Evolutionary conservation across 2,329 filamentous ascomycete genomes (phyloP), one percentile per base, ranked within the genome.

Genomic region (Trichoderma sp.): DNA sequence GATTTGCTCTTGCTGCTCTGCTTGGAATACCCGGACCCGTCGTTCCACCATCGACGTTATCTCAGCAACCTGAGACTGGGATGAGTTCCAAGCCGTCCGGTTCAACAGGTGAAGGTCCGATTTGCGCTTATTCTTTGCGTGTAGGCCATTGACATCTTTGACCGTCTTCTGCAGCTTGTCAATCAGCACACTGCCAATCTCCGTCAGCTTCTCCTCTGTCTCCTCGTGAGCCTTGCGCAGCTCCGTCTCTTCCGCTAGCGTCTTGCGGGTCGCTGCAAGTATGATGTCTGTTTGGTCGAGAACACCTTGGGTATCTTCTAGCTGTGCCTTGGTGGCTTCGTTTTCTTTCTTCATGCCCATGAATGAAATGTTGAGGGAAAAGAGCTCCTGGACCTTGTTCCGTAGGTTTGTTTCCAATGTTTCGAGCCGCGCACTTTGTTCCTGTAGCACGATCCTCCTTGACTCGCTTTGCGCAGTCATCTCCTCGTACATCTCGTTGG

Each of bases 391-490:
- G 2, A 96, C 90, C 77, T 97, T 98, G 81, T 97, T 95, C 25
- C 93, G 89, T 65, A 99, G 83, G 74, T 95, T 97, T 42, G 87
- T 87, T 77, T 99, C 95, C 81, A 98, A 90, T 0, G 92, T 94
- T 76, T 97, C 93, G 56, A 99, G 93, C 78, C 93, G 94, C 72
- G 94, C 93, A 8, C 89, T 87, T 75, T 98, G 94, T 76, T 99
- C 95, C 74, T 98, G 94, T 72, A 90, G 91, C 45, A 98, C 86
- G 70, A 98, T 97, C 13, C 93, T 86, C 63, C 94, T 87, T 2
- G 94, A 97, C 78, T 99, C 95, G 78, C 92, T 97, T 77, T 97
- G 90, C 5, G 92, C 91, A 0, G 90, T 94, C 80, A 99, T 91
- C 73, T 97, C 92, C 76, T 98, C 94, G 75, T 93, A 97, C 17